Conservation (phyloP, 768 basidiomycete species). For the Termitomyces heimii region DNA sequence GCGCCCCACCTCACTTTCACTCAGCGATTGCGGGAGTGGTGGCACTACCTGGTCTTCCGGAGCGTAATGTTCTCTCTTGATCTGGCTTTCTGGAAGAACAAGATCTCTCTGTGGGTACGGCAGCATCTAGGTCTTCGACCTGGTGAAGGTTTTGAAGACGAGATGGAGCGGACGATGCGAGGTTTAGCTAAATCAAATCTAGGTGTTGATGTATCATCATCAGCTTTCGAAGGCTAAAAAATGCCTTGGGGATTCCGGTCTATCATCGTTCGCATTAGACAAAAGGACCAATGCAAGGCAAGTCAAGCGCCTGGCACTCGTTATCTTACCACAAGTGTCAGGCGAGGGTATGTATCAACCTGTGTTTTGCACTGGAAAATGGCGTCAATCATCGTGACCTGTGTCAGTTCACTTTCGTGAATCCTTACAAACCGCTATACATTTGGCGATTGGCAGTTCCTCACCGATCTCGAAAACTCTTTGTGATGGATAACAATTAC, state of each 20-base stretch:
- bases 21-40: constrained; percentile 45
- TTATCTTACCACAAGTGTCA: constrained; percentile 43
- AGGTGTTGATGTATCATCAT: constrained; percentile 65
- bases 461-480: background rate
- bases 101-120: constrained; percentile 45
- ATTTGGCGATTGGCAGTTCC: background rate
- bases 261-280: background rate
- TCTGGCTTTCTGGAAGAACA: constrained; percentile 60
- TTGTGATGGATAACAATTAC: background rate
- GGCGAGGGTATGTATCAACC: constrained; percentile 80
- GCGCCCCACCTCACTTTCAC: constrained; percentile 33
- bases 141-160: constrained; percentile 68
- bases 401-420: background rate
- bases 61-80: constrained; percentile 65
- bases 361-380: constrained; percentile 17
- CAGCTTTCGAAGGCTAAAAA: constrained; percentile 44
- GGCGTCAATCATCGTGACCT: background rate
- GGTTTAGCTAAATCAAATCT: constrained; percentile 74
- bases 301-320: constrained; percentile 73
- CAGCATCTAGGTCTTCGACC: constrained; percentile 30
- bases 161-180: constrained; percentile 69
- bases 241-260: background rate
- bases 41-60: constrained; percentile 58
- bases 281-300: constrained; percentile 43
- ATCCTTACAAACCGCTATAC: background rate